Evolutionary conservation across 2,329 filamentous ascomycete species (phyloP).

Genomic region (Colletotrichum magnum): DNA sequence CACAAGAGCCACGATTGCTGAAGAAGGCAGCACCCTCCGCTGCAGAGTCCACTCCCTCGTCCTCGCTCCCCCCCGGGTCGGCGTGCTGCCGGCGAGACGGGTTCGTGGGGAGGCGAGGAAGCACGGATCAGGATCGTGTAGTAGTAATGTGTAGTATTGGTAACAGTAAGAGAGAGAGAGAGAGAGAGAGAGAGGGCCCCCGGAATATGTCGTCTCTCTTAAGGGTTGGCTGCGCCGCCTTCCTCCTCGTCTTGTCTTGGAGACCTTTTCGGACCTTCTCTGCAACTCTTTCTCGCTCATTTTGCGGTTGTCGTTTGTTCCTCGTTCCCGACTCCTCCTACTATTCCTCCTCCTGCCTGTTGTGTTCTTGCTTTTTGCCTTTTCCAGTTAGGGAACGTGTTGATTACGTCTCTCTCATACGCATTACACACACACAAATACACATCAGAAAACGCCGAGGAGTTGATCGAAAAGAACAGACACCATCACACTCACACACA

Average conservation of each 20-base stretch:
- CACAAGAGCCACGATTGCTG: no score
- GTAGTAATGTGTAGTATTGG: not conserved
- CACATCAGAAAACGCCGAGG: not conserved
- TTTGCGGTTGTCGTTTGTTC: not conserved
- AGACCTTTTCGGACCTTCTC: conserved; percentile 18
- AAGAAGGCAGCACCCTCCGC: no score
- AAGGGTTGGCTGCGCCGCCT: conserved; percentile 31
- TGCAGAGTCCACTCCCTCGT: no score
- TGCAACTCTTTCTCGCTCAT: conserved; percentile 20
- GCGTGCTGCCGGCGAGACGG: conserved; percentile 31
- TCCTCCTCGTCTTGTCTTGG: not conserved
- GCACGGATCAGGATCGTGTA: not conserved
- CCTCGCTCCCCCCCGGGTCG: conserved; percentile 8
- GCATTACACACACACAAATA: not conserved
- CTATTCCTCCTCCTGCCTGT: not conserved
- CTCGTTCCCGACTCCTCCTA: not conserved
- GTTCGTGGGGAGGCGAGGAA: conserved; percentile 17
- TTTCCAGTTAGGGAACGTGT: conserved; percentile 17
- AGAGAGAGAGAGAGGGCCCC: not conserved
- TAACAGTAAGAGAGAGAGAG: not conserved
- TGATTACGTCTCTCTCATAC: conserved; percentile 25
- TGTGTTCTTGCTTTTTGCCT: not conserved
- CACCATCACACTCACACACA: not conserved
- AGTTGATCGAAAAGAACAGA: not conserved
- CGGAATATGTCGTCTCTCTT: conserved; percentile 35